These are phyloP conservation scores for Solanum peruvianum DNA, from an alignment of 257 asterid species.

Conservation along the genomic window DNA sequence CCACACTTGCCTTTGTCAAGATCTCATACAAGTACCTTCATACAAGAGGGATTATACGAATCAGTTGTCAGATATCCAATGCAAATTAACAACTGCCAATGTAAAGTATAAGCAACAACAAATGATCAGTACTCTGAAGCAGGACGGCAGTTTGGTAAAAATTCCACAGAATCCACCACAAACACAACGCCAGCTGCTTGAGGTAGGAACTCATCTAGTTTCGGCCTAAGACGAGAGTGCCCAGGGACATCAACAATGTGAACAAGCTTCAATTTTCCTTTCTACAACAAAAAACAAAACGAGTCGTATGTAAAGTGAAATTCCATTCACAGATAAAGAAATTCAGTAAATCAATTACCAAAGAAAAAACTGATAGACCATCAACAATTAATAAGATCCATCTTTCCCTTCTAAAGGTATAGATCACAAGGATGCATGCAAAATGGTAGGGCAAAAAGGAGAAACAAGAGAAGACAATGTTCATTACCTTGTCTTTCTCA, in stretches of 20 bases:
- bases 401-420: neutral
- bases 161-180: slow-evolving; percentile 79
- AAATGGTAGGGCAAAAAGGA: neutral
- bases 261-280: slow-evolving; percentile 55
- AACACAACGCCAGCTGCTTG: slow-evolving; percentile 61
- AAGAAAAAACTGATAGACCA: neutral
- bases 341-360: neutral
- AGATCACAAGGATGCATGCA: neutral
- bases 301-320: neutral
- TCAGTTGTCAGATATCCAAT: neutral
- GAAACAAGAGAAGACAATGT: neutral
- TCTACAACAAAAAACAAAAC: slow-evolving; percentile 25
- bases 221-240: slow-evolving; percentile 68
- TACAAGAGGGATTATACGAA: neutral
- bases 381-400: neutral
- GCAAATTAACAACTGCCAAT: neutral
- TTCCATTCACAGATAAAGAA: neutral
- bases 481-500: slow-evolving; percentile 49
- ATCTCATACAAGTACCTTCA: slow-evolving; percentile 72
- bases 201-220: slow-evolving; percentile 67
- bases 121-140: slow-evolving; percentile 56
- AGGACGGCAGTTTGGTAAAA: slow-evolving; percentile 64
- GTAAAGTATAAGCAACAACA: neutral
- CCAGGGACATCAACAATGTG: slow-evolving; percentile 87
- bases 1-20: slow-evolving; percentile 60